Base-by-base conservation (phyloP, 345 rosid species). In the Iberis pinnata region DNA sequence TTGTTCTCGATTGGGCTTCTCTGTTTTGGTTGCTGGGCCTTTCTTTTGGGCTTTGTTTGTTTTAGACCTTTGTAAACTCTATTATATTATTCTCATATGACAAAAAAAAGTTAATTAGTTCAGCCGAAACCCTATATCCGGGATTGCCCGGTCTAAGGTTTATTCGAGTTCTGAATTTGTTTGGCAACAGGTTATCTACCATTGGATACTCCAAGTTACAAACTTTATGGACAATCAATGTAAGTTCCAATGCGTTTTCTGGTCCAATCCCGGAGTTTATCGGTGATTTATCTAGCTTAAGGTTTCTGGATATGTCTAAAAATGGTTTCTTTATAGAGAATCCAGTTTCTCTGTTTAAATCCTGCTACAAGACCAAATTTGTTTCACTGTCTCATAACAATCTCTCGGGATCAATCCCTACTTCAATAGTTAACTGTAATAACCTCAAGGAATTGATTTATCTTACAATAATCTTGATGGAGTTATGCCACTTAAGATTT, bases 281-380 rank as follows among this genome's bases (percentile, higher is more conserved):
- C 31, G 96, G 96, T 33, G 86, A 73, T 18, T 76, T 92, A 42
- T 84, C 80, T 35, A 88, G 59, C 50, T 77, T 92, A 43, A 75
- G 98, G 75, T 82, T 92, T 61, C 89, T 92, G 18, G 98, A 92
- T 69, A 76, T 92, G 77, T 92, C 98, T 39, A 78, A 59, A 52
- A 92, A 88, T 75, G 76, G 74, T 27, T 85, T 76, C 50, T 24
- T 25, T 38, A 95, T 90, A 15, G 75, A 72, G 60, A 81, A 88
- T 53, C 95, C 95, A 4, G 74, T 43, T 43, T 70, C 75, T 69
- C 68, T 88, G 78, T 88, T 92, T 65, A 80, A 66, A 67, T 32
- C 63, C 36, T 92, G 98, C 36, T 67, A 67, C 71, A 85, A 78
- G 73, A 88, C 89, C 58, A 81, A 77, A 73, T 88, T 76, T 59